Evolutionary conservation across 805 yeast species (phyloP).

Genomic region (Candida suzukii): DNA sequence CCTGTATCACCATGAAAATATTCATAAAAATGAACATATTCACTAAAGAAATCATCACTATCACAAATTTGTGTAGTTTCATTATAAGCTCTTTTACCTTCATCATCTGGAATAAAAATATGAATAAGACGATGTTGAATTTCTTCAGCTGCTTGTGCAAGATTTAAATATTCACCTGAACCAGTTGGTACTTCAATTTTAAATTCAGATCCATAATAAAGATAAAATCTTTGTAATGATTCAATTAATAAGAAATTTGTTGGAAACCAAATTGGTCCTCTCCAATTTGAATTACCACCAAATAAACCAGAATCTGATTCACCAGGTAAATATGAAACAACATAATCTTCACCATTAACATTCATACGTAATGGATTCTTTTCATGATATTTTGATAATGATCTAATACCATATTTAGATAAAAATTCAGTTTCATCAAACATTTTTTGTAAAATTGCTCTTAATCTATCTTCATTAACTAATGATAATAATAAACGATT

Average conservation of each 20-base stretch:
- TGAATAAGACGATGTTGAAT: slow-evolving; percentile 79
- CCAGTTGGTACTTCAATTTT: slow-evolving; percentile 86
- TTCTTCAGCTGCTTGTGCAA: slow-evolving; percentile 88
- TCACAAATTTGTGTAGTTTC: slow-evolving; percentile 53
- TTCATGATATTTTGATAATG: slow-evolving; percentile 80
- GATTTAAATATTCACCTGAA: slow-evolving; percentile 65
- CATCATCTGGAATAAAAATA: slow-evolving; percentile 62
- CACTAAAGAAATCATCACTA: slow-evolving; percentile 64
- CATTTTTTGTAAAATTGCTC: slow-evolving; percentile 70
- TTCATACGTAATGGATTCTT: slow-evolving; percentile 79
- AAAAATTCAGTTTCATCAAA: slow-evolving; percentile 82
- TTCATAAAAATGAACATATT: slow-evolving; percentile 74
- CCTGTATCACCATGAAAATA: slow-evolving; percentile 94
- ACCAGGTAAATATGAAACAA: slow-evolving; percentile 74
- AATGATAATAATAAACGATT: slow-evolving; percentile 74
- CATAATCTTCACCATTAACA: slow-evolving; percentile 67
- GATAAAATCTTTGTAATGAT: slow-evolving; percentile 76
- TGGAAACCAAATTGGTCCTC: slow-evolving; percentile 98
- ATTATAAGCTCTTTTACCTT: slow-evolving; percentile 63
- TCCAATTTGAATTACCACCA: slow-evolving; percentile 96
- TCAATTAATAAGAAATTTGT: slow-evolving; percentile 81
- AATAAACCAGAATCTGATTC: slow-evolving; percentile 90
- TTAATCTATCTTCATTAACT: slow-evolving; percentile 73
- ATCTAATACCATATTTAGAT: slow-evolving; percentile 80
- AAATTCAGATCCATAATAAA: slow-evolving; percentile 81